A percentile compares a stretch with the other conserved stretches of the same genome.
phyloP scores from a whole-genome alignment of 495 filamentous ascomycete genomes.

The Chaetomidium leptoderma region DNA sequence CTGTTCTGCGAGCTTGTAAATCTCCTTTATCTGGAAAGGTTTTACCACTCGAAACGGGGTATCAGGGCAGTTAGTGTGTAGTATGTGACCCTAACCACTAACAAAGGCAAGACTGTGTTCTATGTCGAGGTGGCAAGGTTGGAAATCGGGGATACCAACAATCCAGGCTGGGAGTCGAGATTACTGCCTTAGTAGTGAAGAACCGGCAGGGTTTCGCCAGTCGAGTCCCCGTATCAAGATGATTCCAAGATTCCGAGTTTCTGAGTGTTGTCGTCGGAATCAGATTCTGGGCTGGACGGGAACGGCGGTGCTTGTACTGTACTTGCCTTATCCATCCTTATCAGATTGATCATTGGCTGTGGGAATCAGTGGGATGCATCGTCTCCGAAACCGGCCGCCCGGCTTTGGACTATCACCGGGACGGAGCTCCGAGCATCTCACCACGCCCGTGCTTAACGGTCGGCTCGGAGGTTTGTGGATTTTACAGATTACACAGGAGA shows the following conservation, averaged over 20 bases:
- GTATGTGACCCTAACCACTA: too few species aligned
- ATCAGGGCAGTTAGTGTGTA: too few species aligned
- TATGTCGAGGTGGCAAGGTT: background rate
- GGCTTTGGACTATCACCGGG: conserved; percentile 3
- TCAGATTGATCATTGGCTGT: background rate
- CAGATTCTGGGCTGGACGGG: too few species aligned
- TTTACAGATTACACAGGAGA: too few species aligned
- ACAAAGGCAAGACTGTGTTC: background rate
- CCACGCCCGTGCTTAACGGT: background rate
- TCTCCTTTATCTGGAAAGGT: too few species aligned
- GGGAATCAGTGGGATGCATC: background rate
- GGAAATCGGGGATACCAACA: background rate
- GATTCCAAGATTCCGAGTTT: background rate
- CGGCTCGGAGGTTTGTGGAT: too few species aligned
- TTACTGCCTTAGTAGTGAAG: background rate
- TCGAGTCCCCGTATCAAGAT: background rate
- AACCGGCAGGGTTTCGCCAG: background rate
- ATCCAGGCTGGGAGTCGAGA: too few species aligned
- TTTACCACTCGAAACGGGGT: too few species aligned
- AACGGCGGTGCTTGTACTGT: too few species aligned
- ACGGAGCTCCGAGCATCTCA: conserved; percentile 1
- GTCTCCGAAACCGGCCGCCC: conserved; percentile 15
- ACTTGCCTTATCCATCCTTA: too few species aligned
- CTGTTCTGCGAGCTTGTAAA: too few species aligned
- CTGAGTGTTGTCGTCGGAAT: too few species aligned